Conservation (phyloP, 345 rosid species). For the Brassica rapa region DNA sequence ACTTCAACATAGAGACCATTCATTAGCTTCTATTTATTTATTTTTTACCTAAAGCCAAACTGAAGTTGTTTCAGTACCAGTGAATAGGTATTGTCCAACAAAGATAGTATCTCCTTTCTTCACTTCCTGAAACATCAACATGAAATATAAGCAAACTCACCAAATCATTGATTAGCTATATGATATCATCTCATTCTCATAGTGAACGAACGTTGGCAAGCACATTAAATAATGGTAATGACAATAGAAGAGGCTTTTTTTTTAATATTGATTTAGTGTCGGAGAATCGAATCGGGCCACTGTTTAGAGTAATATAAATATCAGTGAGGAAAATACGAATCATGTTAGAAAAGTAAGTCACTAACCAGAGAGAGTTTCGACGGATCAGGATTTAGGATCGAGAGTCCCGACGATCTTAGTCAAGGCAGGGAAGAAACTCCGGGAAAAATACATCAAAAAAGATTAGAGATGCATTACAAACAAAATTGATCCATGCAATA, state of each 20-base stretch:
- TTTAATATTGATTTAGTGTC: too few species aligned
- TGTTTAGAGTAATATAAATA: conserved; percentile 7
- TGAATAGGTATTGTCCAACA: conserved; percentile 88
- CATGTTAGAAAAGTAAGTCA: not conserved
- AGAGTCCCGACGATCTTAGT: conserved; percentile 96
- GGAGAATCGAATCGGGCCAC: conserved; percentile 92
- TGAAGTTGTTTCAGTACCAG: conserved; percentile 97
- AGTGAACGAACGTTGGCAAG: conserved; percentile 69
- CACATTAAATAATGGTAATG: conserved; percentile 88
- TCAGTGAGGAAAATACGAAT: not conserved
- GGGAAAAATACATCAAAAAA: conserved; percentile 24
- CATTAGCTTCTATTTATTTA: not conserved
- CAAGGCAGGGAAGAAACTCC: conserved; percentile 96
- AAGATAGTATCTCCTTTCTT: conserved; percentile 94
- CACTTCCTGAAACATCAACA: conserved; percentile 67
- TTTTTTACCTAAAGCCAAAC: conserved; percentile 89
- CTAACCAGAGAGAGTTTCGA: conserved; percentile 62
- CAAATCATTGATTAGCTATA: not conserved
- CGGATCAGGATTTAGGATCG: conserved; percentile 81
- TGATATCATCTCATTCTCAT: not conserved
- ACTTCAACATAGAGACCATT: not conserved
- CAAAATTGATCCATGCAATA: not conserved
- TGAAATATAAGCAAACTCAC: not conserved
- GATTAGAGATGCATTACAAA: not conserved
- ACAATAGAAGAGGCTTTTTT: conserved; percentile 63